A percentile compares a stretch with the other conserved stretches of the same genome.
phyloP scores from a whole-genome alignment of 2,329 filamentous ascomycete species.

The Fusarium sp. region DNA sequence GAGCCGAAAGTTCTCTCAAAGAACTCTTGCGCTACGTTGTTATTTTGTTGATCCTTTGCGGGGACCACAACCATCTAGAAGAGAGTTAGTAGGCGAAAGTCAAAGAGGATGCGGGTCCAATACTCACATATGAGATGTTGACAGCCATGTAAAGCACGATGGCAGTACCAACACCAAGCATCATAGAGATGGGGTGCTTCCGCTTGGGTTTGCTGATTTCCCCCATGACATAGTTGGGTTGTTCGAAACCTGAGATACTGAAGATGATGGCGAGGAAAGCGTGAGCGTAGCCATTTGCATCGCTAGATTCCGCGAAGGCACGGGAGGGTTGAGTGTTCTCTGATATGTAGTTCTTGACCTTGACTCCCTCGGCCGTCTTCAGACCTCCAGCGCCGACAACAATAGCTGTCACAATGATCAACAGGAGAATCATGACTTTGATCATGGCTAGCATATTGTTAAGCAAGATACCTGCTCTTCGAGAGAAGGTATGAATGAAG shows the following conservation, averaged over 20 bases:
- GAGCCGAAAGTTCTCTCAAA: constrained; percentile 51
- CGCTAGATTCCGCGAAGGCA: constrained; percentile 43
- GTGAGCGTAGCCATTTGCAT: constrained; percentile 51
- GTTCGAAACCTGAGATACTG: constrained; percentile 53
- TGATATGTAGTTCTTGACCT: constrained; percentile 43
- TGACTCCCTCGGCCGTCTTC: constrained; percentile 2
- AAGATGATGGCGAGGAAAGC: constrained; percentile 61
- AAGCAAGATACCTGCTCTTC: constrained; percentile 62
- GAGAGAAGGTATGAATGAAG: constrained; percentile 61
- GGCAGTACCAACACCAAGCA: constrained; percentile 48
- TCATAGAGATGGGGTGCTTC: constrained; percentile 51
- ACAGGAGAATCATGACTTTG: constrained; percentile 62
- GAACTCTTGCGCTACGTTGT: constrained; percentile 51
- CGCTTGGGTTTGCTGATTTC: constrained; percentile 50
- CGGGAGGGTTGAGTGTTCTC: constrained; percentile 45
- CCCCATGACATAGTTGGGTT: constrained; percentile 55
- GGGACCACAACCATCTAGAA: constrained; percentile 54
- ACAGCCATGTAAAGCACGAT: constrained; percentile 53
- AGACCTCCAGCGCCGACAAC: constrained; percentile 49
- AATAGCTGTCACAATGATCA: constrained; percentile 55
- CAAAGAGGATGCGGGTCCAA: rapidly evolving
- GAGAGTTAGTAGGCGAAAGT: background rate
- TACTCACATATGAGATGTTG: constrained; percentile 54
- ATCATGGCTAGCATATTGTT: constrained; percentile 64
- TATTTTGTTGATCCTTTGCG: constrained; percentile 12